Base-by-base conservation (phyloP, 73 alveolate genomes). In the Paramecium biaurelia region DNA sequence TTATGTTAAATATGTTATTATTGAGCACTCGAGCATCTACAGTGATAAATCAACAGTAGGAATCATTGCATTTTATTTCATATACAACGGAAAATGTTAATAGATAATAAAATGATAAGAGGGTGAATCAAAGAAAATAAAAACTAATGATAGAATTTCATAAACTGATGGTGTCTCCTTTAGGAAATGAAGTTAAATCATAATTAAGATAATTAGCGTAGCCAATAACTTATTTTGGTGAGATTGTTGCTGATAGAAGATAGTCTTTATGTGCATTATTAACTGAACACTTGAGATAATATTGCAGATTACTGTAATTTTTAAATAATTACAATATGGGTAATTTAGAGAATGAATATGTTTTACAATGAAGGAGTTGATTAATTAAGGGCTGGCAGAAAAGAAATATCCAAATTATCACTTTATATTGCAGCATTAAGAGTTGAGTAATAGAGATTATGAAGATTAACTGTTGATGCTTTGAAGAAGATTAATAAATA, bases 311-410 rank as follows among this genome's bases (percentile, higher is more conserved):
- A 41, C 93, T 89, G 14, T 37, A 86, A 68, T 86, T 86, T 63
- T 63, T 86, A 12, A 57, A 41, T 43, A 57, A 58, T 63, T 63
- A 38, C 37, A 72, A 32, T 72, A 30, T 38, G 58, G 56, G 76
- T 20, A 89, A 89, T 72, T 94, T 85, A n/a, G 96, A 92, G 56
- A 94, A 92, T 67, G 97, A 95, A 43, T 82, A 93, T 45, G 95
- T 96, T 85, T 93, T 94, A 87, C 92, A n/a, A 96, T 28, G 96
- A 92, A 35, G 97, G 99, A 7, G 47, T 67, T 1, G 89, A 57
- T 10, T 93, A 79, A 12, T 79, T 96, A 12, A 93, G 94, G 53
- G 92, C 93, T 11, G 97, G 95, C 1, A 92, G 98, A 63, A 70
- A 70, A 4, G 94, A 88, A 35, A 85, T 96, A 12, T 95, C 97